Evolutionary conservation across 257 asterid species (phyloP).

Genomic region (Capsicum rhomboideum): DNA sequence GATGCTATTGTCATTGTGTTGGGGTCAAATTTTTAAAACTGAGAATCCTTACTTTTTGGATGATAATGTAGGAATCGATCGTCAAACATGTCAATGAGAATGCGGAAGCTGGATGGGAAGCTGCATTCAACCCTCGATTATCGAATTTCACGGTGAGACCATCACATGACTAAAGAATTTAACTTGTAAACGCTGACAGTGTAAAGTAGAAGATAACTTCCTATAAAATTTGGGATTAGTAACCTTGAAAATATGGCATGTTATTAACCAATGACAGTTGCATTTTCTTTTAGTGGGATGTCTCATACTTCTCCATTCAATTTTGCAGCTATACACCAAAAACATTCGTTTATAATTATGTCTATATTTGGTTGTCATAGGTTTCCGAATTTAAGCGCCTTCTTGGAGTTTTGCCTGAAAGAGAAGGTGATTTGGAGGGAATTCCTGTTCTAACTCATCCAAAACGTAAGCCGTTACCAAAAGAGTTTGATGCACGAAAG

Average conservation of each 20-base stretch:
- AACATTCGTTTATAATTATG: background rate
- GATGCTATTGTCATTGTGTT: background rate
- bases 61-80: conserved; percentile 44
- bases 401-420: conserved; percentile 70
- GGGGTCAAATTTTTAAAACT: background rate
- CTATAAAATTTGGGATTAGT: no score
- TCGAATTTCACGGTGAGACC: conserved; percentile 65
- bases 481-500: conserved; percentile 66
- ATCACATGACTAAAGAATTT: background rate
- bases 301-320: no score
- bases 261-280: background rate
- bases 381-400: conserved; percentile 73
- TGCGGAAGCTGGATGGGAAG: conserved; percentile 82
- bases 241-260: background rate
- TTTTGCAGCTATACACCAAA: background rate
- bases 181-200: background rate
- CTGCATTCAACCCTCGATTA: conserved; percentile 66
- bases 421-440: conserved; percentile 40
- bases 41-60: background rate
- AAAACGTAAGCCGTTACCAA: conserved; percentile 42
- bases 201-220: background rate
- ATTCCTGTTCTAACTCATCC: conserved; percentile 42
- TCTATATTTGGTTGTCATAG: conserved; percentile 22
- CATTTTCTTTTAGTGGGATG: background rate
- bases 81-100: conserved; percentile 52